A percentile compares a stretch with the other conserved stretches of the same genome.
These are phyloP conservation scores for Helotiales sp. DNA, from an alignment of 2,329 filamentous ascomycete species.

Conservation along the genomic window DNA sequence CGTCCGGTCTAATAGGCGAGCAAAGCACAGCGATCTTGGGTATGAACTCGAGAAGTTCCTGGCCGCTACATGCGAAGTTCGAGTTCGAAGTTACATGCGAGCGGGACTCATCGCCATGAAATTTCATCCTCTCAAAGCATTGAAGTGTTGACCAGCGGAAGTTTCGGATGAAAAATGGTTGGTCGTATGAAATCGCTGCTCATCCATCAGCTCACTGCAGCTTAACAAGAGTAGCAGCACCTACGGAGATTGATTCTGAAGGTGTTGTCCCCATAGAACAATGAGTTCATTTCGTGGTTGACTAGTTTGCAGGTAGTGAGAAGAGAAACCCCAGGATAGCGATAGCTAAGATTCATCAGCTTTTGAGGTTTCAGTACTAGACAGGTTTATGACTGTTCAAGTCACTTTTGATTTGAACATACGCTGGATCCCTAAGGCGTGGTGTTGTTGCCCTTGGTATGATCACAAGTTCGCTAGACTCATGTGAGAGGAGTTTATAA, in stretches of 20 bases:
- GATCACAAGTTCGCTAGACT: slow-evolving; percentile 19
- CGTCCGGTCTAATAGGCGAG: slow-evolving; percentile 26
- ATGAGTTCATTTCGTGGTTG: slow-evolving; percentile 41
- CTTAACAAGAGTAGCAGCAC: not conserved
- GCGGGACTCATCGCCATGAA: slow-evolving; percentile 14
- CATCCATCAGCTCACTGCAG: not conserved
- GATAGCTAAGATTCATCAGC: not conserved
- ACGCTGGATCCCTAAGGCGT: not conserved
- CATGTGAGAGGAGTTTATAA: slow-evolving; percentile 34
- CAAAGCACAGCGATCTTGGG: slow-evolving; percentile 19
- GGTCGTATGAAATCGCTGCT: not conserved
- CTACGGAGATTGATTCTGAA: slow-evolving; percentile 39
- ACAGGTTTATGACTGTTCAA: not conserved
- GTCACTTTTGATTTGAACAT: not conserved
- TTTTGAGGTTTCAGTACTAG: not conserved
- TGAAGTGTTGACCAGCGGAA: slow-evolving; percentile 32
- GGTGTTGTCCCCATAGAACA: slow-evolving; percentile 42
- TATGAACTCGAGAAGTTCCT: slow-evolving; percentile 26
- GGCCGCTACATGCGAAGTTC: slow-evolving; percentile 26
- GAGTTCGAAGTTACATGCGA: not conserved
- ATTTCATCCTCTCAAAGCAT: slow-evolving; percentile 21
- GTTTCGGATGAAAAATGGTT: slow-evolving; percentile 20
- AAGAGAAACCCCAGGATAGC: slow-evolving; percentile 37
- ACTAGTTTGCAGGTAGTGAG: slow-evolving; percentile 43
- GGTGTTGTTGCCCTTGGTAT: slow-evolving; percentile 1